A percentile compares a stretch with the other conserved stretches of the same genome.
These are phyloP conservation scores for Xanthoconium stramineum DNA, from an alignment of 768 basidiomycete species.

Conservation along the genomic window DNA sequence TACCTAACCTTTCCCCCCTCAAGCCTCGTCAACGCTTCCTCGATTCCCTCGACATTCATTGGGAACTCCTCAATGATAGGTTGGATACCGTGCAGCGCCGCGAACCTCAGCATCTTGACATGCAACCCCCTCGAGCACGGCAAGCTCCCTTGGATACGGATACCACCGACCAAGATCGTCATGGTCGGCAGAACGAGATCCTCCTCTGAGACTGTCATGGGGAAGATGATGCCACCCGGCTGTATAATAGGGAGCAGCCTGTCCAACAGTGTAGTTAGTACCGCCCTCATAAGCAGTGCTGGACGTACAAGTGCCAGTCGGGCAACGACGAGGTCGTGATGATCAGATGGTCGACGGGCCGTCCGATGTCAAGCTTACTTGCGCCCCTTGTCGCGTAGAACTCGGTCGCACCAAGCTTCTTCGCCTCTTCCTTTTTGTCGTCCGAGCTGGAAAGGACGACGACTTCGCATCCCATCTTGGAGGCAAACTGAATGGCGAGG, in stretches of 20 bases:
- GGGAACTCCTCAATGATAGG: conserved; percentile 33
- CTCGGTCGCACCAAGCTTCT: conserved; percentile 33
- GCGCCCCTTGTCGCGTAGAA: conserved; percentile 32
- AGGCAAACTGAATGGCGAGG: conserved; percentile 37
- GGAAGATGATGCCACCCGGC: conserved; percentile 22
- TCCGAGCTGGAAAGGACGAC: conserved; percentile 35
- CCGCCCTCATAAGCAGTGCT: background rate
- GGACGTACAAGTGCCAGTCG: conserved; percentile 32
- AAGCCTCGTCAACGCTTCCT: conserved; percentile 27
- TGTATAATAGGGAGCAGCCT: conserved; percentile 29
- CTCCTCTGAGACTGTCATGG: conserved; percentile 23
- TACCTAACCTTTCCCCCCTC: conserved; percentile 29
- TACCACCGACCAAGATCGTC: conserved; percentile 11
- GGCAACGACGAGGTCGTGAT: conserved; percentile 30
- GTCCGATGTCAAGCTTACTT: conserved; percentile 24
- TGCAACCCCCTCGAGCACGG: conserved; percentile 28
- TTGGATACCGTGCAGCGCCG: conserved; percentile 26
- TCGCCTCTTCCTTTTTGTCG: conserved; percentile 32
- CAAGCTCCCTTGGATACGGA: conserved; percentile 26
- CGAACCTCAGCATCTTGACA: conserved; percentile 34
- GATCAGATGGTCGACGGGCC: conserved; percentile 29
- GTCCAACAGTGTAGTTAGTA: background rate
- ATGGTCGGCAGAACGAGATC: conserved; percentile 24
- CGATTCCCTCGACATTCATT: conserved; percentile 30
- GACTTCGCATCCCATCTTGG: conserved; percentile 39